phyloP scores from a whole-genome alignment of 805 yeast species.

The Yarrowia osloensis region DNA sequence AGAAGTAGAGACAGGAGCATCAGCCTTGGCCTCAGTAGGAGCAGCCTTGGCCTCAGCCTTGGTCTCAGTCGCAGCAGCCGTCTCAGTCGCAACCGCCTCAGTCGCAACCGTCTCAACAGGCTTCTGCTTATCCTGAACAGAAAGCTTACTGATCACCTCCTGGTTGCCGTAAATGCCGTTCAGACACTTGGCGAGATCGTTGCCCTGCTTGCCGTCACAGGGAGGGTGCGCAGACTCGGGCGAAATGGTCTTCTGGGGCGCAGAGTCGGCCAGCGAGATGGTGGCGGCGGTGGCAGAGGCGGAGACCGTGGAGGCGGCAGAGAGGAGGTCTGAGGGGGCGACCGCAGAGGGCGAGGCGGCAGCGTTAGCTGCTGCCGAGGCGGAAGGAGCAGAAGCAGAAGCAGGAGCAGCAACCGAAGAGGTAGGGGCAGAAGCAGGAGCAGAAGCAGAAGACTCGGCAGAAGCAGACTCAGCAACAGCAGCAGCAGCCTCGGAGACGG shows the following conservation, averaged over 20 bases:
- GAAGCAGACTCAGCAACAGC: slow-evolving; percentile 1
- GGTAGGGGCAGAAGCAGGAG: background rate
- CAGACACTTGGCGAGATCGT: slow-evolving; percentile 28
- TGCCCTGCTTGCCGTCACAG: slow-evolving; percentile 32
- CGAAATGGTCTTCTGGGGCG: slow-evolving; percentile 31
- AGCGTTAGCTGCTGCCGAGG: background rate
- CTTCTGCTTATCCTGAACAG: slow-evolving; percentile 2
- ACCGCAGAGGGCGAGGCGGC: slow-evolving; percentile 28
- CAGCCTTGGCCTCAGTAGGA: slow-evolving; percentile 13
- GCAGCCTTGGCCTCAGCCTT: slow-evolving; percentile 21
- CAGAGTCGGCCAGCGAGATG: slow-evolving; percentile 18
- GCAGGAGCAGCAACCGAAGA: background rate
- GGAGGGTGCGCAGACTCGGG: slow-evolving; percentile 27
- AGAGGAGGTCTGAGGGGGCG: slow-evolving; percentile 29
- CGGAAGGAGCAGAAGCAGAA: slow-evolving; percentile 22
- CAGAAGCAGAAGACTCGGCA: background rate
- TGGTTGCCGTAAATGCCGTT: slow-evolving; percentile 19
- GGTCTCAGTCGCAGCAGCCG: slow-evolving; percentile 8
- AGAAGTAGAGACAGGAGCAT: slow-evolving; percentile 37
- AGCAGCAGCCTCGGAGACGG: background rate
- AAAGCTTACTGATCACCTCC: slow-evolving; percentile 13
- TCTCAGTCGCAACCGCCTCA: slow-evolving; percentile 31
- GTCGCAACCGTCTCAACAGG: background rate
- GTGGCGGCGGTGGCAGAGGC: slow-evolving; percentile 32
- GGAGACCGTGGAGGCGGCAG: slow-evolving; percentile 24